Evolutionary conservation across 2,329 filamentous ascomycete species (phyloP).

Genomic region (Verticillium tricorpus): DNA sequence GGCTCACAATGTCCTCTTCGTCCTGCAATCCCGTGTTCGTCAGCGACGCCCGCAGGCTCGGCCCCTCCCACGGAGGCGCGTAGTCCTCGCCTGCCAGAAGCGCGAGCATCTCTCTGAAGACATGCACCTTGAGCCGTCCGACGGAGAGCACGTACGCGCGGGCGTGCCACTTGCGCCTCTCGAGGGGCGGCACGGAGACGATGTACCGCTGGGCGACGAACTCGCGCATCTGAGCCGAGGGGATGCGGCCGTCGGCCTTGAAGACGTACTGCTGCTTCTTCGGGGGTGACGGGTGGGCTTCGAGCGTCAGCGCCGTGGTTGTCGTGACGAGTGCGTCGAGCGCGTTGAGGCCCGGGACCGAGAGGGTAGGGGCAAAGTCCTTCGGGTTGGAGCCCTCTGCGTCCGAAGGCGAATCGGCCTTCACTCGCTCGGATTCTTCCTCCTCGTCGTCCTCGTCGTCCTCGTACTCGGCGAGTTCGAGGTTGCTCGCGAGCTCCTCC

Average conservation of each 20-base stretch:
- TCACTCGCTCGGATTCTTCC: slow-evolving; percentile 4
- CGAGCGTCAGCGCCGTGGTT: slow-evolving; percentile 15
- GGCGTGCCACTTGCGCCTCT: slow-evolving; percentile 30
- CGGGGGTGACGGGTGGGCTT: not conserved
- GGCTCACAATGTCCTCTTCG: slow-evolving; percentile 24
- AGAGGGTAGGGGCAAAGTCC: slow-evolving; percentile 17
- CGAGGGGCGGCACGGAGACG: slow-evolving; percentile 23
- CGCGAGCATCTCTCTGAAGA: slow-evolving; percentile 30
- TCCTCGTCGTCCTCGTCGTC: slow-evolving; percentile 21
- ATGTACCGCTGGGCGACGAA: slow-evolving; percentile 34
- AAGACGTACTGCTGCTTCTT: slow-evolving; percentile 19
- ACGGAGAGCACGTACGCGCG: slow-evolving; percentile 30
- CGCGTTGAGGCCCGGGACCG: slow-evolving; percentile 19
- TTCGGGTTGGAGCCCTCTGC: slow-evolving; percentile 3
- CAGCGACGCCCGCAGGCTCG: slow-evolving; percentile 25
- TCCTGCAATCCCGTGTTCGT: slow-evolving; percentile 33
- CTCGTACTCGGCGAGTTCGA: slow-evolving; percentile 28
- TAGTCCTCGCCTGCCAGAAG: slow-evolving; percentile 29
- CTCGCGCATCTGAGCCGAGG: slow-evolving; percentile 29
- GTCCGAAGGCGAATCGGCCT: not conserved
- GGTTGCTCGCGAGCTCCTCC: slow-evolving; percentile 27
- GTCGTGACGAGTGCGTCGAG: slow-evolving; percentile 26
- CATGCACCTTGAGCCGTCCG: slow-evolving; percentile 31
- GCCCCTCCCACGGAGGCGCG: slow-evolving; percentile 29
- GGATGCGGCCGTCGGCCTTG: slow-evolving; percentile 26